These are phyloP conservation scores for Aspergillus hiratsukae DNA, from an alignment of 2,329 filamentous ascomycete genomes.

Conservation along the genomic window DNA sequence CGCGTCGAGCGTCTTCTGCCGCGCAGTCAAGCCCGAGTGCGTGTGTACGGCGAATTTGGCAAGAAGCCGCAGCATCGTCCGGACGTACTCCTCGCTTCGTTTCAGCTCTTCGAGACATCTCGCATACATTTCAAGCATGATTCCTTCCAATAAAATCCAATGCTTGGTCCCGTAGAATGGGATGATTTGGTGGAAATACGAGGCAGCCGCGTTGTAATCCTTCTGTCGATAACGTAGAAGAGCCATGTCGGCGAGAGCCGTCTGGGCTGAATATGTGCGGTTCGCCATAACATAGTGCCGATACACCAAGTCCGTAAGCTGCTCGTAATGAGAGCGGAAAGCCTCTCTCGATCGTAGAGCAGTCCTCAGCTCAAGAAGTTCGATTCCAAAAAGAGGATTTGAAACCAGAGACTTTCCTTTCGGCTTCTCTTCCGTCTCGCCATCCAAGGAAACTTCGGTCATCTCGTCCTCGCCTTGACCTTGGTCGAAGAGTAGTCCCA, in stretches of 20 bases:
- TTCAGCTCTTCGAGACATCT: conserved; percentile 74
- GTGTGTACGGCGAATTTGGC: conserved; percentile 33
- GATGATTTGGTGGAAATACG: conserved; percentile 72
- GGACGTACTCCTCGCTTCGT: conserved; percentile 73
- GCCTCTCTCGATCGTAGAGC: conserved; percentile 59
- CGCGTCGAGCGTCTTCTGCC: conserved; percentile 28
- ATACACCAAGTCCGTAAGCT: conserved; percentile 77
- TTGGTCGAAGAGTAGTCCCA: conserved; percentile 39
- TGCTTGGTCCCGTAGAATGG: conserved; percentile 72
- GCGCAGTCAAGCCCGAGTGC: conserved; percentile 27
- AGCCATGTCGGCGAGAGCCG: conserved; percentile 77
- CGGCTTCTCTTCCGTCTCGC: conserved; percentile 17
- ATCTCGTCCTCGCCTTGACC: conserved; percentile 26
- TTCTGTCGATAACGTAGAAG: conserved; percentile 72
- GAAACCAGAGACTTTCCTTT: conserved; percentile 12
- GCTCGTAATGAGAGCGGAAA: conserved; percentile 66
- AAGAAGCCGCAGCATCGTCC: conserved; percentile 65
- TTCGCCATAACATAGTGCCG: conserved; percentile 78
- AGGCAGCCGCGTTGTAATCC: conserved; percentile 69
- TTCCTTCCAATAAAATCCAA: conserved; percentile 76
- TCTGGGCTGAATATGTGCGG: conserved; percentile 71
- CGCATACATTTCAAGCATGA: conserved; percentile 81
- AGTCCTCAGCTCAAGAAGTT: conserved; percentile 54
- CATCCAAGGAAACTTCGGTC: conserved; percentile 33
- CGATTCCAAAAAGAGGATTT: conserved; percentile 45